Base-by-base conservation (phyloP, 345 rosid genomes). In the Populus deltoides region DNA sequence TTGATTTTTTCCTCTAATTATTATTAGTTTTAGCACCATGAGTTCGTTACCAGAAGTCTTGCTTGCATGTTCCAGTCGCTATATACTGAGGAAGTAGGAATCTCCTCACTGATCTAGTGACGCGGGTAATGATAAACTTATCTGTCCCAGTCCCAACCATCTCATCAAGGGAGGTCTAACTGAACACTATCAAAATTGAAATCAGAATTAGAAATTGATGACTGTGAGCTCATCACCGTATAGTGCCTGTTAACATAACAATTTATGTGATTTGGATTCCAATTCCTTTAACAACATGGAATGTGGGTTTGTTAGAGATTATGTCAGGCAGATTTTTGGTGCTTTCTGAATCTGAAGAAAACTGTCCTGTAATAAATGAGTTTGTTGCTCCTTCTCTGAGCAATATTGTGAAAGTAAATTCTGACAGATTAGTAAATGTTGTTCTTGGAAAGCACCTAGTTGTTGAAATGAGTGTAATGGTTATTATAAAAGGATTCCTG, bases 401-500 rank as follows among this genome's bases (percentile, higher is more conserved):
- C 53, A 53, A 53, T 53, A 22, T 18, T 53, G 59, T 20, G 59
- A 53, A 20, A 20, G 59, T 53, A 22, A 20, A 53, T 73, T 31
- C 9, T n/a, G 45, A 4, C 7, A 2, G n/a, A 71, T 20, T 3
- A 25, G 25, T 13, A 49, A 29, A 51, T 17, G 4, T 49, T 31
- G 5, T 31, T 31, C 12, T 71, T 51, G 70, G 43, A 73, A 73
- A 57, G 53, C 36, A n/a, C 63, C 33, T 49, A 47, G 36, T n/a
- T 36, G 29, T 79, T 29, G 59, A 61, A 66, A 38, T 43, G 71
- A 41, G 13, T 68, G 62, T 29, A 62, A 74, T 55, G 69, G 47
- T 53, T 18, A 53, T 66, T n/a, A 5, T 16, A 55, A 33, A 47
- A 69, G 13, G 25, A 47, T 71, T 8, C 55, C 67, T 68, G 6